A percentile compares a stretch with the other conserved stretches of the same genome.
Evolutionary conservation across 805 yeast genomes (phyloP).

Genomic region (Candida boidinii): DNA sequence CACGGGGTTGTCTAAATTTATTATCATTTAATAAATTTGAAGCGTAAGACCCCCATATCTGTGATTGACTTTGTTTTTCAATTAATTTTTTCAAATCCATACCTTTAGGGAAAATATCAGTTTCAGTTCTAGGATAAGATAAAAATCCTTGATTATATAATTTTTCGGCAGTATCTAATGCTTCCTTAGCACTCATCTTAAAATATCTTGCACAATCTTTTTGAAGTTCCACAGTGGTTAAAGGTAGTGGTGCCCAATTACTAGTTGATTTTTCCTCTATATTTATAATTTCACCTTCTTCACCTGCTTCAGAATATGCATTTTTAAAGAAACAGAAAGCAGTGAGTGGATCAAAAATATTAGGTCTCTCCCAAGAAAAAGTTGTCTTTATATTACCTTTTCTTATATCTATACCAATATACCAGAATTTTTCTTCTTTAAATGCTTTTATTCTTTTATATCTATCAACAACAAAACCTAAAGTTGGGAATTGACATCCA

Average conservation of each 20-base stretch:
- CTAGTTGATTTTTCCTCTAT: conserved; percentile 56
- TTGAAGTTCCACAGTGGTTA: conserved; percentile 91
- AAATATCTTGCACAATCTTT: conserved; percentile 72
- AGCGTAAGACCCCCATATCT: conserved; percentile 72
- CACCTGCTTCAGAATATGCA: conserved; percentile 39
- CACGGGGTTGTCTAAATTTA: conserved; percentile 58
- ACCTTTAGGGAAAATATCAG: conserved; percentile 71
- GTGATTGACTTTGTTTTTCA: conserved; percentile 45
- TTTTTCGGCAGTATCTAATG: conserved; percentile 74
- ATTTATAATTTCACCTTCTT: conserved; percentile 40
- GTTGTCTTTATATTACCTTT: conserved; percentile 31
- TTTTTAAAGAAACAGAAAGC: conserved; percentile 59
- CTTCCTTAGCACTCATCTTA: conserved; percentile 70
- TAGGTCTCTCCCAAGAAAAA: conserved; percentile 67
- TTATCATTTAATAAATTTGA: conserved; percentile 28
- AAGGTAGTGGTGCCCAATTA: conserved; percentile 78
- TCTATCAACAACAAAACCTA: conserved; percentile 93
- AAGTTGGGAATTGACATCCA: conserved; percentile 90
- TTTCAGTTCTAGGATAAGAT: conserved; percentile 96
- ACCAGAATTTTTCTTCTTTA: conserved; percentile 77
- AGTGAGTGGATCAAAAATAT: conserved; percentile 63
- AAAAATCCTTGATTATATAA: conserved; percentile 79
- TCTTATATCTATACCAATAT: conserved; percentile 42
- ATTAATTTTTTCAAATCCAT: conserved; percentile 66
- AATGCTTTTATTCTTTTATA: conserved; percentile 68